Base-by-base conservation (phyloP, 768 basidiomycete species). In the Suillus clintonianus region DNA sequence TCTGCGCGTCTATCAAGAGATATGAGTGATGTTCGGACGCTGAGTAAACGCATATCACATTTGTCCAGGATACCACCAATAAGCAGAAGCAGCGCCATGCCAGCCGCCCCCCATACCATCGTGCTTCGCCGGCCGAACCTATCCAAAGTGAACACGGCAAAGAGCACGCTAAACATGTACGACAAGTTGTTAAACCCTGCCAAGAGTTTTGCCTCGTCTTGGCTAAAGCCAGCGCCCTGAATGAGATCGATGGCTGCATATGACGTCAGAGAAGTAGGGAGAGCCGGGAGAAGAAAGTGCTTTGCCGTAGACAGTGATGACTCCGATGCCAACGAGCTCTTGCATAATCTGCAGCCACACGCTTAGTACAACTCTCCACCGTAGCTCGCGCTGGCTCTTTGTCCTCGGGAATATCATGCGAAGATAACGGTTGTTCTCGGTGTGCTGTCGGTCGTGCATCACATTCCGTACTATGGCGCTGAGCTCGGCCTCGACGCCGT, bases 281-380 rank as follows among this genome's bases (percentile, higher is more conserved):
- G 30, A 53, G 19, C 19, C 19, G 3, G 30, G 7, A 34, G 32
- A 53, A 32, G 30, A 32, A 53, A 34, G 15, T 47, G 42, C 30
- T 39, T 37, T 36, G 39, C 60, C 62, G 19, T 62, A 62, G 22
- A 62, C 62, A 15, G 62, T 62, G 27, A 62, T 62, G n/a, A 62
- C 62, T 62, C 62, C 62, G 32, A 62, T 62, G 37, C 62, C 62
- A 30, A 62, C 62, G 36, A 62, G 59, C 62, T 62, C 62, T 60
- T 62, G 62, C 62, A 62, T 62, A 39, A 62, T 62, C 41, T 62
- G 62, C 9, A 62, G 42, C 62, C 62, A 62, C 19, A 62, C 62
- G 15, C 62, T 62, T n/a, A 62, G 60, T 30, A 47, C 62, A 17
- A 62, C 62, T 60, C 62, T 60, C 59, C 62, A 11, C 14, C 30